These are phyloP conservation scores for Suillus discolor DNA, from an alignment of 768 basidiomycete genomes.

Conservation along the genomic window DNA sequence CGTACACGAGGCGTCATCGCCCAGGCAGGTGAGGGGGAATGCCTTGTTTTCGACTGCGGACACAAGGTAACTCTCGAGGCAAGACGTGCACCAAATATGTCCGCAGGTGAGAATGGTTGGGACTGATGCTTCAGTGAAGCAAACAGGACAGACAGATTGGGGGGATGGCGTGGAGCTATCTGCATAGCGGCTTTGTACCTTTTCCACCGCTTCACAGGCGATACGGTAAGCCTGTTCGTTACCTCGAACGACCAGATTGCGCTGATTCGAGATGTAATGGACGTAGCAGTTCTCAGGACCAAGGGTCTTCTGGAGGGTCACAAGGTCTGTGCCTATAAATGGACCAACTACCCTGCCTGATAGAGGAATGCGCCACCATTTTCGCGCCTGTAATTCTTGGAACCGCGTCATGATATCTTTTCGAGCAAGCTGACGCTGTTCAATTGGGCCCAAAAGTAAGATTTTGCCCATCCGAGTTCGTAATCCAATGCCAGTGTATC, in stretches of 20 bases:
- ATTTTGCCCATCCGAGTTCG: conserved; percentile 33
- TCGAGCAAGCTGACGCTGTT: conserved; percentile 42
- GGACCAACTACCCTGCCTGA: conserved; percentile 45
- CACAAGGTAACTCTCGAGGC: conserved; percentile 58
- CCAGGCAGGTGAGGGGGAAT: conserved; percentile 78
- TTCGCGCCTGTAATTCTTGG: conserved; percentile 42
- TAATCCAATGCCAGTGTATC: conserved; percentile 45
- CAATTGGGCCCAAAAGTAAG: conserved; percentile 54
- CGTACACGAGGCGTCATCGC: conserved; percentile 59
- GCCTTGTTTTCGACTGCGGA: conserved; percentile 56
- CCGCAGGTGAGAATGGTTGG: conserved; percentile 63
- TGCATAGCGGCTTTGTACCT: conserved; percentile 33
- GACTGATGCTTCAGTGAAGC: conserved; percentile 56
- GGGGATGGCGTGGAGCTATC: conserved; percentile 16
- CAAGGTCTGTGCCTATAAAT: conserved; percentile 50
- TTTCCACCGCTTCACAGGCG: conserved; percentile 45
- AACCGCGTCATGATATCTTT: conserved; percentile 51
- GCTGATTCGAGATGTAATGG: conserved; percentile 38
- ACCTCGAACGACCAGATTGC: conserved; percentile 57
- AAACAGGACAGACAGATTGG: conserved; percentile 60
- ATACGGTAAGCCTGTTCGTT: conserved; percentile 37
- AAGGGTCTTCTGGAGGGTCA: conserved; percentile 46
- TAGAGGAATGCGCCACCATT: conserved; percentile 48
- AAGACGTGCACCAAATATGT: conserved; percentile 68
- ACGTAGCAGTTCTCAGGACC: conserved; percentile 61